Conservation (phyloP, 2,329 filamentous ascomycete species). For the Hymenoscyphus salicellus region DNA sequence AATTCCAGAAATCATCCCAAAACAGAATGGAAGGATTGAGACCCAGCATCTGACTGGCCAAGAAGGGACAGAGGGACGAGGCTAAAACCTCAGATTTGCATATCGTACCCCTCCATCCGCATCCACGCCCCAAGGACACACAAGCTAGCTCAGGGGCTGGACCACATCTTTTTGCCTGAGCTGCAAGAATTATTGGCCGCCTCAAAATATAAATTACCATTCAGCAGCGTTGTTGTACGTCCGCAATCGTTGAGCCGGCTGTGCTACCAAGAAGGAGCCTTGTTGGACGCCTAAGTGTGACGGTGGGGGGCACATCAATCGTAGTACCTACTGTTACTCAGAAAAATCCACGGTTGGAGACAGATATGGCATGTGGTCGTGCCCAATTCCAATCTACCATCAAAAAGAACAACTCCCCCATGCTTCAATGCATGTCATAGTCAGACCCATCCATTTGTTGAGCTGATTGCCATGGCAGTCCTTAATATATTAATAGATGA, state of each 20-base stretch:
- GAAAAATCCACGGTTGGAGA: neutral
- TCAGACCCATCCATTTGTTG: neutral
- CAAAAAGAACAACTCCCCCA: neutral
- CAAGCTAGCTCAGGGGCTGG: neutral
- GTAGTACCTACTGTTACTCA: too few species aligned
- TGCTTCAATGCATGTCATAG: neutral
- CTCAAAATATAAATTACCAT: neutral
- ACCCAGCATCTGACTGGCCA: neutral
- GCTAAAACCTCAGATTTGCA: neutral
- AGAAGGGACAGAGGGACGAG: neutral
- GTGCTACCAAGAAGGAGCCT: neutral
- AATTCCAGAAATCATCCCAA: neutral
- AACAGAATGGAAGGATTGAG: neutral
- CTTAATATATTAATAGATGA: neutral
- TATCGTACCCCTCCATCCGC: neutral
- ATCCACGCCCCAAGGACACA: neutral
- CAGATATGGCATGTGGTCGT: neutral
- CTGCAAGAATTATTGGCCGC: neutral
- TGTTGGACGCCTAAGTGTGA: neutral
- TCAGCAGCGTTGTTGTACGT: neutral
- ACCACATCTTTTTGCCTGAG: neutral
- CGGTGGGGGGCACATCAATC: neutral
- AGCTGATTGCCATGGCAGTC: neutral
- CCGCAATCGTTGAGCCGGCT: neutral
- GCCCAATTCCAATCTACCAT: neutral